These are phyloP conservation scores for Sarcocystis neurona DNA, from an alignment of 169 alveolate species.

Conservation along the genomic window DNA sequence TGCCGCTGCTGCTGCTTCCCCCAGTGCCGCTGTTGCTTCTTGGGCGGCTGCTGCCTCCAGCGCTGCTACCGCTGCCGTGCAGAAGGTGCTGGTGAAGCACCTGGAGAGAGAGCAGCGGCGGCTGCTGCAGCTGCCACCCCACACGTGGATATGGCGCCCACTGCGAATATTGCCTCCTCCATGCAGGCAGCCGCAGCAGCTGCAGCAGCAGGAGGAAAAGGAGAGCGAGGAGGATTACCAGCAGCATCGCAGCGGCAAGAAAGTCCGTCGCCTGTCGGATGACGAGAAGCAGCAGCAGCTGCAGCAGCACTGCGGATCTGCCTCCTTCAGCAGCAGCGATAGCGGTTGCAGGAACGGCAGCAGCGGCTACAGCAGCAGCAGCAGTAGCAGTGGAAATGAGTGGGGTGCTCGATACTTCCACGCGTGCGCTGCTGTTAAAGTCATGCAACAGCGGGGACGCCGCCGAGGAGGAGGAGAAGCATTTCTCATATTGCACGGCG, in stretches of 20 bases:
- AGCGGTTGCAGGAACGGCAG: not conserved
- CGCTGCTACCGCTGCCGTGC: not conserved
- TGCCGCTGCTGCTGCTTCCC: not conserved
- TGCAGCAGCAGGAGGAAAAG: not conserved
- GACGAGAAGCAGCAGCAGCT: constrained; percentile 2
- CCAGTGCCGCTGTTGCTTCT: not conserved
- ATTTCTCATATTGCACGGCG: constrained; percentile 48
- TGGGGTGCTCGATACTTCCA: constrained; percentile 21
- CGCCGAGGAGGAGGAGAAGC: constrained; percentile 53
- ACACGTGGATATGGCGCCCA: not conserved
- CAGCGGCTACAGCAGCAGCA: not conserved
- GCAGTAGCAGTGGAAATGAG: constrained; percentile 1
- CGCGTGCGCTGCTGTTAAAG: constrained; percentile 12
- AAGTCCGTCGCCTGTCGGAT: too few species aligned
- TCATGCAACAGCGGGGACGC: too few species aligned
- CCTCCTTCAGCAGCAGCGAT: not conserved
- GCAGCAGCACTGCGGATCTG: not conserved
- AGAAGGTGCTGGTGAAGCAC: not conserved
- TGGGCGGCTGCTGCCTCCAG: not conserved
- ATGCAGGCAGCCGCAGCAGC: constrained; percentile 15
- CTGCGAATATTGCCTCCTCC: not conserved
- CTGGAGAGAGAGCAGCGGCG: not conserved
- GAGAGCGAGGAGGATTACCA: not conserved
- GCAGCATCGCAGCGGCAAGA: not conserved
- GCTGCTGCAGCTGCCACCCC: constrained; percentile 2